Evolutionary conservation across 2,329 filamentous ascomycete species (phyloP), one percentile per base, ranked within the genome.

Genomic region (Catunica adiposa): DNA sequence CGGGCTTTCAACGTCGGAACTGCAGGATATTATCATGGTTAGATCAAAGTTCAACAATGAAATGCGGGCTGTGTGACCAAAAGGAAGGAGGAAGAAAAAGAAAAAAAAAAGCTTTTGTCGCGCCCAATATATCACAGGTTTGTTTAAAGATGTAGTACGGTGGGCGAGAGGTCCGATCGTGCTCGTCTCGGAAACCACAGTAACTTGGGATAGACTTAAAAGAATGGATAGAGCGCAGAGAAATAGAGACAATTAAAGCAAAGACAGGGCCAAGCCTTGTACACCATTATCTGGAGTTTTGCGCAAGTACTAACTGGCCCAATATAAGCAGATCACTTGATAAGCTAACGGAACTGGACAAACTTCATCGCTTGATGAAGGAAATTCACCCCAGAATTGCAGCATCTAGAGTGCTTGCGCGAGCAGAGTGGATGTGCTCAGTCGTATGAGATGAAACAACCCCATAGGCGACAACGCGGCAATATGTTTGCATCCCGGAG

Each of bases 1-100:
- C 22, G 55, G 55, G 20, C 50, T 53, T 40, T 57, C 52, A 3
- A 55, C 53, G 25, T 58, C 56, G 54, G 53, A 58, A 47, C 52
- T 55, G 23, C 52, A 51, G 47, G 48, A 34, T 23, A 37, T 23
- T 34, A 34, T 47, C 55, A 56, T 56, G 9, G 40, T 54, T 51
- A 51, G 48, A 51, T n/a, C 8, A 44, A 8, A n/a, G 40, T 17
- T 5, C 5, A 34, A 34, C 5, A 5, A 34, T 5, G 29, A 34
- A 34, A 34, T 34, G 11, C 5, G 5, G 8, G 40, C 20, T 44
- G 40, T 44, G 14, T 44, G 40, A 44, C 11, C 40, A n/a, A 17
- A n/a, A 17, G n/a, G n/a, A n/a, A n/a, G n/a, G n/a, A n/a, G n/a
- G n/a, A n/a, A n/a, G n/a, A n/a, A n/a, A n/a, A n/a, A n/a, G n/a